Evolutionary conservation across 1,284 basidiomycete genomes (phyloP).

Genomic region (Stygiomarasmius scandens): DNA sequence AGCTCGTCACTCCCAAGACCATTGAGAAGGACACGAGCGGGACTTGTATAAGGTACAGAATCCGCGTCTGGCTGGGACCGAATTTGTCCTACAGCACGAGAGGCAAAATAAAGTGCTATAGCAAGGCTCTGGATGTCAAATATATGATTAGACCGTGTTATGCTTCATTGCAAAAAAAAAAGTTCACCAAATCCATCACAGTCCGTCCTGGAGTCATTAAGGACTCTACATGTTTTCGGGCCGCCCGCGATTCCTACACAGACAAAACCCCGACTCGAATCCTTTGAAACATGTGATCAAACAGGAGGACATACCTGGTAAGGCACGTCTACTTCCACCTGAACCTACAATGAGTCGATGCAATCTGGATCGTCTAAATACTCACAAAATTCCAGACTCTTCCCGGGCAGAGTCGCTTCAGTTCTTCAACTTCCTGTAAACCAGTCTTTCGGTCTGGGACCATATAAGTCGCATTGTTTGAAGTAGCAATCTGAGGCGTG

Average conservation of each 20-base stretch:
- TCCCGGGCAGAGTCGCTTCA: slow-evolving; percentile 69
- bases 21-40: slow-evolving; percentile 84
- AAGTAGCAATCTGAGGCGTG: slow-evolving; percentile 25
- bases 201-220: slow-evolving; percentile 83
- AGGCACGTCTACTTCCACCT: slow-evolving; percentile 86
- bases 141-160: not conserved
- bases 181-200: slow-evolving; percentile 88
- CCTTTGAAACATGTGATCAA: not conserved
- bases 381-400: slow-evolving; percentile 89
- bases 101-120: slow-evolving; percentile 92
- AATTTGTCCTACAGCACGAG: slow-evolving; percentile 71
- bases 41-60: slow-evolving; percentile 62
- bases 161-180: not conserved
- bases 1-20: slow-evolving; percentile 96
- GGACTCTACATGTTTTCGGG: slow-evolving; percentile 61
- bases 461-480: slow-evolving; percentile 44
- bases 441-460: slow-evolving; percentile 93
- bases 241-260: slow-evolving; percentile 63
- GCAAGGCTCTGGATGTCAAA: slow-evolving; percentile 74
- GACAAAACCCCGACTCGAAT: slow-evolving; percentile 2
- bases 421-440: slow-evolving; percentile 74
- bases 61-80: slow-evolving; percentile 36
- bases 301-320: slow-evolving; percentile 59
- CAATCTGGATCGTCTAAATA: slow-evolving; percentile 4
- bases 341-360: slow-evolving; percentile 7